Base-by-base conservation (phyloP, 108 stramenopile genomes). In the Fistulifera solaris region DNA sequence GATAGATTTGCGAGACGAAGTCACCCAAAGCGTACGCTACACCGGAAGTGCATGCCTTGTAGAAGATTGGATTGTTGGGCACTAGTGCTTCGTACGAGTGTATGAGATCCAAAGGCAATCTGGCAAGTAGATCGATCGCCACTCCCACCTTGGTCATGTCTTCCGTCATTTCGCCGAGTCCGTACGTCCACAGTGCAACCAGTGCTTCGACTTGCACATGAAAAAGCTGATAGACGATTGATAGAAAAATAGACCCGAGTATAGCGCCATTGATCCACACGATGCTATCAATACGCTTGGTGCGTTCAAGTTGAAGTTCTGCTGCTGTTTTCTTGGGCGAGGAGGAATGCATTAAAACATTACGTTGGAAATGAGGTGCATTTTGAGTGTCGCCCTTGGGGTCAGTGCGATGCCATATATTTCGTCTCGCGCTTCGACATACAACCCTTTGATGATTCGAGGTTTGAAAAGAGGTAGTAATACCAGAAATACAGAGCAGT, bases 1-100 rank as follows among this genome's bases (percentile, higher is more conserved):
- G 66, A 14, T 59, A 57, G 2, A 53, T 27, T 50, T 89, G 87
- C 11, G 87, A 60, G 16, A 83, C 54, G 16, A 76, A 59, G 54
- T 89, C 87, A 1, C 87, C 87, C 24, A 80, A 62, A 11, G 72
- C 62, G 56, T 80, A 80, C n/a, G 73, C 78, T 1, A 71, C 63
- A n/a, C 62, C 75, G 27, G 42, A 45, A 8, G 78, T 80, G 23
- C 65, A 31, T 8, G 75, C 74, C 62, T 80, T 75, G 49, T 72
- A 73, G 15, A 26, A 38, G 6, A 80, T 21, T 11, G 78, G 78
- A 8, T 67, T 42, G 38, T 40, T 47, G 27, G 59, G 26, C 0
- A 79, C 54, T 0, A 70, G 24, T 38, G 58, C 46, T 15, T 38
- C 59, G 43, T 79, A 79, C 18, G 49, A 59, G 1, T 31, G 23